These are phyloP conservation scores for Pneumocystis jirovecii DNA, from an alignment of 1,139 yeast genomes.

Conservation along the genomic window DNA sequence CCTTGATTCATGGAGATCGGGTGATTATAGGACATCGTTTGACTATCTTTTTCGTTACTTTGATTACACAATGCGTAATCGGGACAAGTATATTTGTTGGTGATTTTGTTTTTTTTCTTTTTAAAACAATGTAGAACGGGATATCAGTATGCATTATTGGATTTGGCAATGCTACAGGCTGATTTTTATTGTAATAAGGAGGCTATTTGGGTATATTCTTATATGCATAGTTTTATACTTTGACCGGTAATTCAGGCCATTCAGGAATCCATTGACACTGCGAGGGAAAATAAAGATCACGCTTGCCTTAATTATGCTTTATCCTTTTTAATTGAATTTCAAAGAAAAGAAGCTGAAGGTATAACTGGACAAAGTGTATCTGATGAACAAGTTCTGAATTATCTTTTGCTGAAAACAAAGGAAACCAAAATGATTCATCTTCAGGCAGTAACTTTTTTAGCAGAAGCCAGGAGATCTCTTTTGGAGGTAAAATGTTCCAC, in stretches of 20 bases:
- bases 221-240: not conserved
- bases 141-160: conserved; percentile 70
- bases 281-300: conserved; percentile 70
- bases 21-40: conserved; percentile 61
- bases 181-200: conserved; percentile 59
- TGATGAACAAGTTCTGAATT: conserved; percentile 14
- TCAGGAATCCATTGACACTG: conserved; percentile 77
- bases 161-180: conserved; percentile 65
- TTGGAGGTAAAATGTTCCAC: not conserved
- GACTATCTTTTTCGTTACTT: conserved; percentile 64
- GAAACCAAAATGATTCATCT: conserved; percentile 11
- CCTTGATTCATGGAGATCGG: conserved; percentile 43
- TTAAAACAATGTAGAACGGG: conserved; percentile 23
- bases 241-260: conserved; percentile 41
- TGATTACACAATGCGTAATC: conserved; percentile 68
- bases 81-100: conserved; percentile 30
- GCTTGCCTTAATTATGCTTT: conserved; percentile 60
- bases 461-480: conserved; percentile 12
- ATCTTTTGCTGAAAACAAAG: conserved; percentile 13
- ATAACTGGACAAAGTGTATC: conserved; percentile 26
- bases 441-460: conserved; percentile 13
- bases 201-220: conserved; percentile 29
- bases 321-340: conserved; percentile 63
- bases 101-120: not conserved
- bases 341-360: conserved; percentile 51